Evolutionary conservation across 192 early-diverging fungal genomes (phyloP), one percentile per base, ranked within the genome.

Genomic region (Geranomyces variabilis): DNA sequence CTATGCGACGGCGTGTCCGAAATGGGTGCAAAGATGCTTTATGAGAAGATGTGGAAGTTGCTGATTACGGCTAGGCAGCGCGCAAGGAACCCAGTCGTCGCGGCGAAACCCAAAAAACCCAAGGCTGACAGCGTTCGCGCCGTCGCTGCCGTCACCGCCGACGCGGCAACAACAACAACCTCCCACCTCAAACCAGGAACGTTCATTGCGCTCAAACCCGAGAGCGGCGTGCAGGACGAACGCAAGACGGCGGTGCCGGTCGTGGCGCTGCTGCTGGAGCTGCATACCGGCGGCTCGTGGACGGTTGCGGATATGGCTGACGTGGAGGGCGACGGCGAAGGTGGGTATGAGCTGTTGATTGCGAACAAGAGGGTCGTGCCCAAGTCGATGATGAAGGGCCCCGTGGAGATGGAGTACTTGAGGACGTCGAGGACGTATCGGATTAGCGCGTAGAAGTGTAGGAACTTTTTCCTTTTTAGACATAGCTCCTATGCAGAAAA

Each of bases 11-110:
- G 66, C 7, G 61, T 83, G 7, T 51, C 56, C 1, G 57, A 53
- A n/a, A 81, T 76, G 58, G 36, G 41, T 34, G 82, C 80, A 15
- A 81, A 84, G 24, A 67, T 33, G 33, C 75, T 84, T 45, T 84
- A 84, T 70, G 44, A 81, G 34, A 59, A 73, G 26, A 45, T 83
- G 43, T 83, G 81, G 81, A 58, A 53, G 43, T 49, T 81, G 43
- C 29, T 80, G 7, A 47, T 80, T 0, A 79, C 81, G 60, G 66
- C 66, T 14, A 31, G 79, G 33, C 77, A 67, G 3, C 41, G 47
- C 43, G 49, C 30, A 5, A 63, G 78, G 46, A 69, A 75, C n/a
- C n/a, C n/a, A 67, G 51, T 26, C 14, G 56, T 48, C 30, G 22
- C 53, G n/a, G 60, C 41, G 26, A 9, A 17, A 21, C 69, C 59